Conservation (phyloP, 768 basidiomycete species). For the Wakefieldia striispora region DNA sequence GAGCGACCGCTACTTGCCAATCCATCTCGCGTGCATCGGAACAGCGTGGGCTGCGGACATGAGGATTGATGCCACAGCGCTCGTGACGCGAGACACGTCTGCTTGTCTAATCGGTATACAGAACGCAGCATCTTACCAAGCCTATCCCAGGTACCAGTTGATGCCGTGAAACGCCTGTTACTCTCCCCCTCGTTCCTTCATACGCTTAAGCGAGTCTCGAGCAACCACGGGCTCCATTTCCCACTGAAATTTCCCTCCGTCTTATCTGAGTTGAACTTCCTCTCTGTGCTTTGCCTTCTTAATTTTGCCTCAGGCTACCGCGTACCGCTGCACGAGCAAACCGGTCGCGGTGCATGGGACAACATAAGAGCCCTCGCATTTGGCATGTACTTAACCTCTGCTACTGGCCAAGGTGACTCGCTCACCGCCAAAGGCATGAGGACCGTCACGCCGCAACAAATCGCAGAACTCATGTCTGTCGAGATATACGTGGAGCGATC, state of each 20-base stretch:
- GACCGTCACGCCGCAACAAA: conserved; percentile 46
- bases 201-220: conserved; percentile 61
- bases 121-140: conserved; percentile 10
- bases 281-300: conserved; percentile 74
- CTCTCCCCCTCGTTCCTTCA: conserved; percentile 60
- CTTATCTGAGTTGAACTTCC: conserved; percentile 74
- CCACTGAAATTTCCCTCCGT: conserved; percentile 77
- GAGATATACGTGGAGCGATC: conserved; percentile 65
- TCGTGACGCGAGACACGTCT: not conserved
- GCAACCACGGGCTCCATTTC: conserved; percentile 66
- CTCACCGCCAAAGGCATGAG: conserved; percentile 70
- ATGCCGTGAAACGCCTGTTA: conserved; percentile 60
- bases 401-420: conserved; percentile 50
- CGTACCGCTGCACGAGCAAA: conserved; percentile 63
- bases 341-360: conserved; percentile 82
- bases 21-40: conserved; percentile 1
- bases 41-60: not conserved
- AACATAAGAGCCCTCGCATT: conserved; percentile 74
- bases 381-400: conserved; percentile 66
- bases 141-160: conserved; percentile 49
- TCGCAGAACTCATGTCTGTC: conserved; percentile 74
- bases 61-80: not conserved
- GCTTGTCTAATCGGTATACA: not conserved
- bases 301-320: conserved; percentile 87
- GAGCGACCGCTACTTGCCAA: conserved; percentile 24